phyloP scores from a whole-genome alignment of 2,329 filamentous ascomycete genomes.

The Tolypocladium guangdongense region DNA sequence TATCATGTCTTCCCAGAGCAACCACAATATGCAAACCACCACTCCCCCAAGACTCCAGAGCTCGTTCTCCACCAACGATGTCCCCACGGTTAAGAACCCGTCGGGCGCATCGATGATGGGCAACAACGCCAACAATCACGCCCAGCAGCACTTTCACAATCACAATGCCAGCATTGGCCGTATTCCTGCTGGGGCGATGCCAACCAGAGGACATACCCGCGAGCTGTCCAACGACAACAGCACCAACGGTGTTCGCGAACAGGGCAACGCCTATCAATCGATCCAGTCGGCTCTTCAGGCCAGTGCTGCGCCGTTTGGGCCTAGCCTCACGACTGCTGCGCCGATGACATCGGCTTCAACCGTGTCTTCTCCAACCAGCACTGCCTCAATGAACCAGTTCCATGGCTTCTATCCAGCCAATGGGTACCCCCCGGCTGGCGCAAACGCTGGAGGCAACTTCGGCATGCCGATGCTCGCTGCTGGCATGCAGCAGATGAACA shows the following conservation, averaged over 20 bases:
- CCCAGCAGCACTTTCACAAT: conserved; percentile 57
- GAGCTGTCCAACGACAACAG: conserved; percentile 50
- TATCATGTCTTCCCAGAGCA: conserved; percentile 35
- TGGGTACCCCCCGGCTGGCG: conserved; percentile 17
- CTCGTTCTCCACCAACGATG: conserved; percentile 83
- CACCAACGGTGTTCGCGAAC: conserved; percentile 29
- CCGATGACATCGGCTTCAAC: conserved; percentile 13
- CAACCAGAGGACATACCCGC: conserved; percentile 56
- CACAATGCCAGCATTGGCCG: conserved; percentile 77
- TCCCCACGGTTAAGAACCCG: conserved; percentile 71
- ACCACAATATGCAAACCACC: conserved; percentile 41
- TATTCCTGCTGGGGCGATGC: conserved; percentile 56
- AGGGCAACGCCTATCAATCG: conserved; percentile 40
- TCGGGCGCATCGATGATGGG: conserved; percentile 33
- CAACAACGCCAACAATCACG: conserved; percentile 44
- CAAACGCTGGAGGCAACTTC: conserved; percentile 8
- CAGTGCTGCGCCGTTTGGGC: conserved; percentile 69
- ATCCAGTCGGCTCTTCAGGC: conserved; percentile 68
- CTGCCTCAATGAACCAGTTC: conserved; percentile 15
- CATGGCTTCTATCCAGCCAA: conserved; percentile 21
- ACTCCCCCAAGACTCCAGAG: conserved; percentile 64
- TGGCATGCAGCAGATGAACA: conserved; percentile 55
- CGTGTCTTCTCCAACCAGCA: conserved; percentile 12
- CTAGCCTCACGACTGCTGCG: conserved; percentile 29
- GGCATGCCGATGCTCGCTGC: conserved; percentile 46